Conservation (phyloP, 257 asterid genomes). For the Fraxinus excelsior region DNA sequence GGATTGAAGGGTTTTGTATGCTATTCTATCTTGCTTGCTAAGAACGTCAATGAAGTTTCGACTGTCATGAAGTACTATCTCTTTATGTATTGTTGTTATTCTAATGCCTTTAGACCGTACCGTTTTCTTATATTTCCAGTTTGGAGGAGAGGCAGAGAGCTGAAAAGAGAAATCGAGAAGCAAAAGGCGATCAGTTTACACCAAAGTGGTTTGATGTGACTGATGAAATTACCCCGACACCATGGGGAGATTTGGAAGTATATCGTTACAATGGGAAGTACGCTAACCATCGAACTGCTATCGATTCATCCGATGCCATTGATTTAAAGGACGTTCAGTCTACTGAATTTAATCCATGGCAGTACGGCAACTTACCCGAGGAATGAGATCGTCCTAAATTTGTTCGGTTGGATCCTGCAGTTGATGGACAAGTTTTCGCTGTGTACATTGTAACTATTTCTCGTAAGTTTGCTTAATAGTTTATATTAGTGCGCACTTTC, state of each 20-base stretch:
- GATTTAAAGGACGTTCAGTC: conserved; percentile 30
- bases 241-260: conserved; percentile 73
- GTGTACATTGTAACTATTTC: conserved; percentile 31
- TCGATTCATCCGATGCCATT: conserved; percentile 35
- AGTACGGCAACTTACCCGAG: conserved; percentile 28
- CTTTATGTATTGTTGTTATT: not conserved
- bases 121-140: conserved; percentile 24
- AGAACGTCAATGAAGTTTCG: not conserved
- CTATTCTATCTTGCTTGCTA: too few species aligned
- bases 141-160: conserved; percentile 73
- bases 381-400: not conserved
- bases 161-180: conserved; percentile 60
- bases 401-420: not conserved
- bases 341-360: conserved; percentile 64
- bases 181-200: conserved; percentile 41
- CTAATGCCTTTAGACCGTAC: not conserved
- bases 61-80: not conserved
- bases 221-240: conserved; percentile 50
- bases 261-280: conserved; percentile 56
- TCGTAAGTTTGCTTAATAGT: not conserved
- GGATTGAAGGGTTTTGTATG: not conserved
- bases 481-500: not conserved
- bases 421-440: conserved; percentile 20
- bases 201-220: conserved; percentile 65
- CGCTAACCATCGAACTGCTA: conserved; percentile 41